Base-by-base conservation (phyloP, 371 early-diverging fungal genomes). In the Mucor velutinosus region DNA sequence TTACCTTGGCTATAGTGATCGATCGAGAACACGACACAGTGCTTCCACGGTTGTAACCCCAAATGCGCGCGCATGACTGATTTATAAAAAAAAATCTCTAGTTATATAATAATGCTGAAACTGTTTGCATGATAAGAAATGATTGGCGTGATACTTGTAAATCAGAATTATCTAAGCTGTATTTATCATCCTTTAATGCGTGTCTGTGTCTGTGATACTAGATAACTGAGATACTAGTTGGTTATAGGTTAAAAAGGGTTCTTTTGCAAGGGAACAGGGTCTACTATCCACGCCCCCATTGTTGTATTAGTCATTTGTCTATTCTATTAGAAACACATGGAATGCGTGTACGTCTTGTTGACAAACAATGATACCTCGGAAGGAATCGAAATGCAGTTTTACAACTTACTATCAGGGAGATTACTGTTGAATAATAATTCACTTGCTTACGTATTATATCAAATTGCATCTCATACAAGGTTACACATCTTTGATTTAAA, bases 1-100 rank as follows among this genome's bases (percentile, higher is more conserved):
- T 53, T 53, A 53, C 53, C 53, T 53, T 53, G 27, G 53, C 14
- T 27, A 53, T 25, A 41, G 41, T 53, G 53, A 53, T 53, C 53
- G 53, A 53, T 53, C 53, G 27, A 53, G 12, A 27, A 27, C 15
- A 14, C 14, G 2, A 53, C 53, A 25, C 27, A 27, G 12, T 14
- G 53, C 12, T 53, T 53, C 53, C 53, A 53, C 27, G 53, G 53
- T 6, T 27, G 53, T 53, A 53, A 53, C 53, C 53, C 53, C 6
- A 53, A 25, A 4, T 53, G 53, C 4, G 25, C 27, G 15, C 27
- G 53, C 27, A 53, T 53, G 23, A 53, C 53, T 53, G 27, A 53
- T 53, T 27, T 53, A 27, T 53, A 53, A 27, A 25, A 15, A 23
- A 53, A 15, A n/a, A n/a, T n/a, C n/a, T 27, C 23, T 25, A 23